Evolutionary conservation across 2,329 filamentous ascomycete genomes (phyloP).

Genomic region (Xylaria arbuscula): DNA sequence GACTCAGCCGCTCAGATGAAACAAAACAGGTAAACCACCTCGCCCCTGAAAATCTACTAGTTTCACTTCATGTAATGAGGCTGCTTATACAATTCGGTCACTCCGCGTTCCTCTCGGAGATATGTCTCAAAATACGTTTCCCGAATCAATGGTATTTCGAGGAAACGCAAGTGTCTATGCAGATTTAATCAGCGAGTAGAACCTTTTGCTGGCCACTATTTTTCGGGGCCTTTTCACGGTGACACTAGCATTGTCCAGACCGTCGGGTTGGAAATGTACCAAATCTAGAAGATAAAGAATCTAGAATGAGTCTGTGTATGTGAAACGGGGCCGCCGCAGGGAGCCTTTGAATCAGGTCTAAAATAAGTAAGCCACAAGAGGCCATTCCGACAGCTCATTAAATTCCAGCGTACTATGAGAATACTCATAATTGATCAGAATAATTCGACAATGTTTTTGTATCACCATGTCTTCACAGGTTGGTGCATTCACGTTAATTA

Average conservation of each 20-base stretch:
- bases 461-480: not conserved
- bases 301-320: not conserved
- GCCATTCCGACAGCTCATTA: too few relatives aligned
- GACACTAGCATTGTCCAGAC: not conserved
- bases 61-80: slow-evolving; percentile 5
- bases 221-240: slow-evolving; percentile 8
- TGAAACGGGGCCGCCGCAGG: not conserved
- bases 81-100: slow-evolving; percentile 36
- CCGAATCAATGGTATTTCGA: not conserved
- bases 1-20: not conserved
- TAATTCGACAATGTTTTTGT: not conserved
- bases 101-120: slow-evolving; percentile 15
- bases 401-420: not conserved
- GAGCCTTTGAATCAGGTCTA: slow-evolving; percentile 5
- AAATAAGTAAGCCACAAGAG: not conserved
- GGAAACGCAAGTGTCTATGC: not conserved
- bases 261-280: not conserved
- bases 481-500: not conserved
- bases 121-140: slow-evolving; percentile 10
- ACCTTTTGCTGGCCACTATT: slow-evolving; percentile 10
- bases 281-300: slow-evolving; percentile 11
- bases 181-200: slow-evolving; percentile 3
- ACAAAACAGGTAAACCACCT: not conserved
- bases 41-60: not conserved
- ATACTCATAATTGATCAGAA: not conserved